These are phyloP conservation scores for Candida glucosophila DNA, from an alignment of 1,139 yeast genomes.

Conservation along the genomic window DNA sequence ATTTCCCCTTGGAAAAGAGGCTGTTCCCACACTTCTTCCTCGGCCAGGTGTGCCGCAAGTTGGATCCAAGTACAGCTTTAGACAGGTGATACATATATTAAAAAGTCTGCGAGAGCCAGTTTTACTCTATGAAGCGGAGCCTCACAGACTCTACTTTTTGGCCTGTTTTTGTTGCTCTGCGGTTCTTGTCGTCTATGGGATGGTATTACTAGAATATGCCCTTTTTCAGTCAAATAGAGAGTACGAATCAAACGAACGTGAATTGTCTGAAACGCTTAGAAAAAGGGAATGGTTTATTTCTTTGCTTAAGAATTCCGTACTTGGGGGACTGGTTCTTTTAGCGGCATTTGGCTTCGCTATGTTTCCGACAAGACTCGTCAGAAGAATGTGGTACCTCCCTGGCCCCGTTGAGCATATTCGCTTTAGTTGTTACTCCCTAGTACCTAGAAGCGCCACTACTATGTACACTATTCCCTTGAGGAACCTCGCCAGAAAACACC, in stretches of 20 bases:
- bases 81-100: slow-evolving; percentile 57
- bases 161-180: slow-evolving; percentile 63
- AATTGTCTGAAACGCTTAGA: slow-evolving; percentile 23
- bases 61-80: slow-evolving; percentile 46
- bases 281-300: slow-evolving; percentile 32
- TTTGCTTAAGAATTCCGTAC: slow-evolving; percentile 19
- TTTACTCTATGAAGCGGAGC: slow-evolving; percentile 74
- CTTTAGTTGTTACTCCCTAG: slow-evolving; percentile 64
- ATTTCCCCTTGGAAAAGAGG: slow-evolving; percentile 60
- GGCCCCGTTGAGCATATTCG: slow-evolving; percentile 45
- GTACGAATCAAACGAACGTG: slow-evolving; percentile 50
- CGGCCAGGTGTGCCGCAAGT: slow-evolving; percentile 69
- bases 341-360: slow-evolving; percentile 38
- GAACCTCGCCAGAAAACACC: slow-evolving; percentile 45
- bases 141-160: slow-evolving; percentile 68
- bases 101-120: slow-evolving; percentile 56
- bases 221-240: slow-evolving; percentile 46
- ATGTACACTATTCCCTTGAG: slow-evolving; percentile 59
- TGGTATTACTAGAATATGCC: slow-evolving; percentile 54
- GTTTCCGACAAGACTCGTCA: slow-evolving; percentile 59
- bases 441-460: slow-evolving; percentile 75
- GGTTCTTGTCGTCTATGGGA: slow-evolving; percentile 58
- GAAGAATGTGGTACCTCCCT: slow-evolving; percentile 75
- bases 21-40: slow-evolving; percentile 62
- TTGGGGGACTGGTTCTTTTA: slow-evolving; percentile 30